Evolutionary conservation across 208 protist species (phyloP), one percentile per base, ranked within the genome.

Genomic region (Crithidia fasciculata): DNA sequence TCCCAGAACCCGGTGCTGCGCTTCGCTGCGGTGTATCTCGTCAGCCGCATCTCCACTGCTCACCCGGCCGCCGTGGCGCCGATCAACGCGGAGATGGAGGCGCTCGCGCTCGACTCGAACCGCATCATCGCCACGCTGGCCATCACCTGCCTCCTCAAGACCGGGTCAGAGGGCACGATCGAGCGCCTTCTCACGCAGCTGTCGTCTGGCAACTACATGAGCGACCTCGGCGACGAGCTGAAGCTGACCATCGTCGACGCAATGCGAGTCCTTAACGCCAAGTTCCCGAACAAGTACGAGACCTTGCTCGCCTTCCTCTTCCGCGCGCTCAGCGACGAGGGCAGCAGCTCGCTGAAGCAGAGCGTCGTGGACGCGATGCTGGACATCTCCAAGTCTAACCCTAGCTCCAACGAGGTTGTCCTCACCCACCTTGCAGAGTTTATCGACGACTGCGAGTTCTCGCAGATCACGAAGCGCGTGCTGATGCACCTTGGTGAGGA

Each of bases 391-490:
- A 89, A 86, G 62, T 74, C 82, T 7, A 96, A 98, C 66, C 88
- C 92, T 37, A 92, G 95, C 19, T 85, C 95, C 10, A 98, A 98
- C 77, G 96, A 98, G 53, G 66, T 78, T 9, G 92, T 94, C 12
- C 88, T 99, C 44, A 84, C 81, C 44, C 90, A 99, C 65, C 84
- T 99, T 19, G 99, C 98, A 45, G 98, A 99, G 87, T 99, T 99
- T 78, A 99, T 99, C 76, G 99, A 99, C 73, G 99, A 99, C 90
- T 99, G 98, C 83, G 98, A 99, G 80, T 99, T 97, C 85, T 82
- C 96, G 8, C 67, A 87, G 55, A 95, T 99, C 49, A 97, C 93
- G 16, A 95, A 97, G 65, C 83, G 95, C 36, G 97, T 99, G 47
- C 88, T 99, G 39, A 91, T 97, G 80, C 83, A 99, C 69, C 85